Evolutionary conservation across 106 monocot species (phyloP).

Genomic region (Iris macrosiphon): DNA sequence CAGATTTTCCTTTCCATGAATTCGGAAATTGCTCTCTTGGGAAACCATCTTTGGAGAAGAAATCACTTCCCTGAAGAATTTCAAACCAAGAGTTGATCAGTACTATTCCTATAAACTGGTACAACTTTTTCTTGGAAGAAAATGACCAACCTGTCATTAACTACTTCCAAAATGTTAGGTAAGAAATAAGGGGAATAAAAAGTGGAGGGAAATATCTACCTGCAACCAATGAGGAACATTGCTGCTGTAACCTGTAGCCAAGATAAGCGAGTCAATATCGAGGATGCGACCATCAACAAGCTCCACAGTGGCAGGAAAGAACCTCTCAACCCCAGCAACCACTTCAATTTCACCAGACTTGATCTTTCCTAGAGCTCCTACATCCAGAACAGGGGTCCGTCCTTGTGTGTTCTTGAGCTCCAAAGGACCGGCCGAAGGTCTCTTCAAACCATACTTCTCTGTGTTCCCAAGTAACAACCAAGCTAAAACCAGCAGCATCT

Average conservation of each 20-base stretch:
- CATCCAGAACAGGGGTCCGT: constrained; percentile 30
- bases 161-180: background rate
- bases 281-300: constrained; percentile 9
- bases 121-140: too few relatives aligned
- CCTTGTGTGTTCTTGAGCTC: constrained; percentile 23
- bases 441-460: constrained; percentile 19
- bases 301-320: constrained; percentile 20
- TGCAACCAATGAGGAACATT: constrained; percentile 25
- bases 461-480: constrained; percentile 16
- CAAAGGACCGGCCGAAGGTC: constrained; percentile 14
- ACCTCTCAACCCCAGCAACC: constrained; percentile 18
- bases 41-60: constrained; percentile 49
- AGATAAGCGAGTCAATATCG: constrained; percentile 6
- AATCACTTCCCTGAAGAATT: constrained; percentile 40
- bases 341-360: constrained; percentile 19
- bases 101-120: too few relatives aligned
- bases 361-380: constrained; percentile 19
- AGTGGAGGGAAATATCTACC: constrained; percentile 5
- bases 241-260: constrained; percentile 27
- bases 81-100: background rate
- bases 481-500: constrained; percentile 10
- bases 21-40: constrained; percentile 49
- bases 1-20: constrained; percentile 53
- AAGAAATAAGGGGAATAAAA: background rate
- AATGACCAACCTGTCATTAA: too few relatives aligned